Base-by-base conservation (phyloP, 2,329 filamentous ascomycete genomes). In the Xylaria sp. region DNA sequence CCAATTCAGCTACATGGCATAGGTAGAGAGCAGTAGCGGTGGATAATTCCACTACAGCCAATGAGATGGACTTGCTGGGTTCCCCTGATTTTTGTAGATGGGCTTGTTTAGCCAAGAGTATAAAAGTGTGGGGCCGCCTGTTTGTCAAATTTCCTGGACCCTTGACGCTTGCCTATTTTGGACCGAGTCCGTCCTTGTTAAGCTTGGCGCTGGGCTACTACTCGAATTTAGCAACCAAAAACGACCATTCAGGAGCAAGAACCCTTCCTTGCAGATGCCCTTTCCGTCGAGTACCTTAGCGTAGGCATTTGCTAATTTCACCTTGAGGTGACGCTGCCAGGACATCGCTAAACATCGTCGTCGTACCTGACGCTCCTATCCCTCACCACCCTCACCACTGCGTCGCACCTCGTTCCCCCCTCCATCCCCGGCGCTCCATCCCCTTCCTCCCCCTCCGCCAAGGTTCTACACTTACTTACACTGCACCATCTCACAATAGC, bases 121-220 rank as follows among this genome's bases (percentile, higher is more conserved):
- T 1, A 57, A 21, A 57, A 13, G 12, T 35, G n/a, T 63, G 66
- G 63, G 60, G 9, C 44, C 3, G 8, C 16, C 35, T 25, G 42
- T 37, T 60, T 5, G 44, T 61, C 63, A 61, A 71, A 71, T 71
- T 69, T 71, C 69, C 63, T 63, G 1, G 8, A 61, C 54, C 69
- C 69, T 53, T 62, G 66, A 42, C 13, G 57, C 50, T 71, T 71
- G n/a, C 69, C 69, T 59, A 6, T 69, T 71, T 48, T 1, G 60
- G 60, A n/a, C 23, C n/a, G 44, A 48, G 23, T 21, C 59, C 51
- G 44, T 65, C 47, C n/a, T 27, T 37, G 37, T 13, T n/a, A n/a
- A 13, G 61, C 61, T 55, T 68, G 50, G 60, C 48, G 50, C 8
- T 40, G 25, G 23, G 25, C 53, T 48, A 55, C 18, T 35, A 59